Conservation (phyloP, 768 basidiomycete species). For the Tricholoma sp. region DNA sequence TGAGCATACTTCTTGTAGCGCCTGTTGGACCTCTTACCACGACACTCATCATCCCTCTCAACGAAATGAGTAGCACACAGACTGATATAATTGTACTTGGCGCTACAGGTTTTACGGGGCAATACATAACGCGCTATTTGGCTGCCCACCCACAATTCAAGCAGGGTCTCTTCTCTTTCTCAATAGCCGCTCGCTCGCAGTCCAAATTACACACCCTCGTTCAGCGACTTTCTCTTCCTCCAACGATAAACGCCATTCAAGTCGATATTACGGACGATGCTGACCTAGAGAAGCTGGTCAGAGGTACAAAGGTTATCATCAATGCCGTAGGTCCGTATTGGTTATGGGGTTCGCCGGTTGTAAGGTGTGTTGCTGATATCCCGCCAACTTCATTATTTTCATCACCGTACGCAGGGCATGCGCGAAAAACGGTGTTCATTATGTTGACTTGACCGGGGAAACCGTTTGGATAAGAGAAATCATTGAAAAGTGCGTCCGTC, state of each 20-base stretch:
- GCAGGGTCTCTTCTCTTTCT: slow-evolving; percentile 54
- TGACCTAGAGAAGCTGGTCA: slow-evolving; percentile 55
- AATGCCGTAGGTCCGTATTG: slow-evolving; percentile 76
- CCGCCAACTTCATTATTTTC: neutral
- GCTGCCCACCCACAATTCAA: slow-evolving; percentile 47
- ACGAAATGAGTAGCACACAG: slow-evolving; percentile 21
- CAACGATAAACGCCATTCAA: slow-evolving; percentile 40
- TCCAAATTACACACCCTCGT: slow-evolving; percentile 53
- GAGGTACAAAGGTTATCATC: slow-evolving; percentile 59
- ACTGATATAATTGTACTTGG: slow-evolving; percentile 65
- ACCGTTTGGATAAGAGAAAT: slow-evolving; percentile 59
- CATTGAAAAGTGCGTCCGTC: slow-evolving; percentile 44
- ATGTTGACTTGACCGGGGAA: slow-evolving; percentile 83
- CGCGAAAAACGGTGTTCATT: slow-evolving; percentile 68
- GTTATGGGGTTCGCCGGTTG: slow-evolving; percentile 67
- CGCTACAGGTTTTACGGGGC: slow-evolving; percentile 75
- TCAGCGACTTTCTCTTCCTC: slow-evolving; percentile 38
- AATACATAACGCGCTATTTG: slow-evolving; percentile 65
- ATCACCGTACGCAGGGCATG: slow-evolving; percentile 49
- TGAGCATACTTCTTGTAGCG: too few relatives aligned
- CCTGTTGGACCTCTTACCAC: too few relatives aligned
- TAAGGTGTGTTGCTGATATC: slow-evolving; percentile 37
- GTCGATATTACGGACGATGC: slow-evolving; percentile 55
- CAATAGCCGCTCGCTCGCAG: slow-evolving; percentile 64
- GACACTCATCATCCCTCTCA: neutral